These are phyloP conservation scores for Sporothrix protearum DNA, from an alignment of 2,329 filamentous ascomycete species.

Conservation along the genomic window DNA sequence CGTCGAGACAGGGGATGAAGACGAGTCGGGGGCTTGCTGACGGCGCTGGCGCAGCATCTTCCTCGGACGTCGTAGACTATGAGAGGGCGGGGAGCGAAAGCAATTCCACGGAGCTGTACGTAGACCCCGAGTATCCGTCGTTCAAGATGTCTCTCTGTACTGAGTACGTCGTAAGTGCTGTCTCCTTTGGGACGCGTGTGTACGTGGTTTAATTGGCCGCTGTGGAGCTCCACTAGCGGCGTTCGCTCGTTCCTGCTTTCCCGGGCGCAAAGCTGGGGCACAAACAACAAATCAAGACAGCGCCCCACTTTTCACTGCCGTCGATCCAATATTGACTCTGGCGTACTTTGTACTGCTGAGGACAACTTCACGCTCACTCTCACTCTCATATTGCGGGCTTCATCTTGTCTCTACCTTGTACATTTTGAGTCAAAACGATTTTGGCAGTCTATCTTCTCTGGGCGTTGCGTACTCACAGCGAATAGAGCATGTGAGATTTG, in stretches of 20 bases:
- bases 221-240: neutral
- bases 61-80: neutral
- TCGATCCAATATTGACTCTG: neutral
- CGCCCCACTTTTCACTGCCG: neutral
- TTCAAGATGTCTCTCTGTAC: neutral
- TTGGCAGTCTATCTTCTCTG: neutral
- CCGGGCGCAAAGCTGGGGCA: neutral
- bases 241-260: neutral
- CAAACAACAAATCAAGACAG: neutral
- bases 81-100: neutral
- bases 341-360: neutral
- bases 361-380: neutral
- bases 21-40: conserved; percentile 1
- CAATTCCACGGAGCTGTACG: neutral
- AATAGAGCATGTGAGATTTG: neutral
- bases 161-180: neutral
- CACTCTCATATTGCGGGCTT: neutral
- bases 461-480: neutral
- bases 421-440: neutral
- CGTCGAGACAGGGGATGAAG: neutral
- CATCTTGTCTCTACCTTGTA: neutral
- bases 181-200: neutral
- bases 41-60: conserved; percentile 21
- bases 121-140: neutral
- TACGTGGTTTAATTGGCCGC: neutral